Evolutionary conservation across 106 monocot genomes (phyloP), one percentile per base, ranked within the genome.

Genomic region (Gastrodia elata): DNA sequence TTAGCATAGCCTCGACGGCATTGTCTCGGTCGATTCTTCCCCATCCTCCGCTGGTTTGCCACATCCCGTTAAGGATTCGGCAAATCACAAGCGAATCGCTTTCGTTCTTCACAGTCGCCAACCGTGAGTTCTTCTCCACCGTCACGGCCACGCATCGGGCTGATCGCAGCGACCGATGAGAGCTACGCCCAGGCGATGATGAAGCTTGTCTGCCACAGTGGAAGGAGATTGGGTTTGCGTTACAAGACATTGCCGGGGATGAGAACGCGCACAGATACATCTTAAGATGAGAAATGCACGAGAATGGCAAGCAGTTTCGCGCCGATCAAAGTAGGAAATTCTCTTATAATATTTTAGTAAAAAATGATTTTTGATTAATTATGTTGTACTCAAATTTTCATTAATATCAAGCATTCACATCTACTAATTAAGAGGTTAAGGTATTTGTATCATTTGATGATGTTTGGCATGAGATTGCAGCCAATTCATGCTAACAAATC

Each of bases 21-120:
- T 65, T 80, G 77, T 93, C 88, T 30, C 97, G 85, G 78, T 97
- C 97, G 75, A 90, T 93, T n/a, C 77, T 76, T 1, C 97, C 97
- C 97, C 97, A 97, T 14, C 88, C 97, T 27, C 97, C 97, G 76
- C 97, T 93, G 15, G 92, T 93, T 86, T 97, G 97, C 97, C 97
- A 97, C 92, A 97, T 90, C 64, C 97, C 97, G 48, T 97, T 97
- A 35, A 97, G 84, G 15, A 93, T 87, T 3, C 92, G 86, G 81
- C 97, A 93, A 38, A 97, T 93, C 74, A 73, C 80, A 57, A 97
- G 79, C 39, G 84, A 84, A 74, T 91, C 85, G 39, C 57, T 59
- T 7, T 85, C 84, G 77, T 77, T 89, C 39, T 49, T 74, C 49
- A 97, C 82, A 32, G 81, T 83, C 15, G 77, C 18, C 44, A 58